Evolutionary conservation across 345 rosid genomes (phyloP).

Genomic region (Hibiscus mutabilis): DNA sequence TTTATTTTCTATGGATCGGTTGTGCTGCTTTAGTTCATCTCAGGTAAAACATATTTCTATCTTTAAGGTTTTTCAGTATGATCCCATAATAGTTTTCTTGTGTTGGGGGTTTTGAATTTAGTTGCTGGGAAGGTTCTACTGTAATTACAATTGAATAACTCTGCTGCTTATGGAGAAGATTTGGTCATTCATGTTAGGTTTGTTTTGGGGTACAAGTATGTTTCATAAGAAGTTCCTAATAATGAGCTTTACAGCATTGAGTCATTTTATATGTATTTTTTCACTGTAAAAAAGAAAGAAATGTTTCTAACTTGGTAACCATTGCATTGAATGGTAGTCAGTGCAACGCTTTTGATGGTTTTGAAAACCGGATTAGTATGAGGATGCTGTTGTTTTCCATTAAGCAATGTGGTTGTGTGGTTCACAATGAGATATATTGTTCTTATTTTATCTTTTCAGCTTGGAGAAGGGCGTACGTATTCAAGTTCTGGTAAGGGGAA

Average conservation of each 20-base stretch:
- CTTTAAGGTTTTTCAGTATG: background rate
- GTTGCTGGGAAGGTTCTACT: background rate
- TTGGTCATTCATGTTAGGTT: background rate
- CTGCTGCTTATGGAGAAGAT: background rate
- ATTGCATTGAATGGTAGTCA: too few relatives aligned
- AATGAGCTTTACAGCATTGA: background rate
- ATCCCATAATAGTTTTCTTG: background rate
- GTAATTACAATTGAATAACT: background rate
- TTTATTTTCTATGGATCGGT: constrained; percentile 27
- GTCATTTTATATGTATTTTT: background rate
- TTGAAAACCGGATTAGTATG: background rate
- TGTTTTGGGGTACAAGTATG: background rate
- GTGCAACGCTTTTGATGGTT: background rate
- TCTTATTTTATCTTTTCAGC: constrained; percentile 20
- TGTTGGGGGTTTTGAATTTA: background rate
- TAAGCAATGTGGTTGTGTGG: background rate
- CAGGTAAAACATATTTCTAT: constrained; percentile 20
- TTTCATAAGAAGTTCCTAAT: background rate
- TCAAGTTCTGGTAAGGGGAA: constrained; percentile 60
- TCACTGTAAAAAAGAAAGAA: background rate
- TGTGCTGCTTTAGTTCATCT: constrained; percentile 37
- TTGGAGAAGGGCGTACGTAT: constrained; percentile 45
- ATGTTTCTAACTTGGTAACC: background rate
- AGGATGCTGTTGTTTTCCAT: background rate
- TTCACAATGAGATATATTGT: background rate